These are phyloP conservation scores for Solanum medicagineum DNA, from an alignment of 257 asterid genomes.

Conservation along the genomic window DNA sequence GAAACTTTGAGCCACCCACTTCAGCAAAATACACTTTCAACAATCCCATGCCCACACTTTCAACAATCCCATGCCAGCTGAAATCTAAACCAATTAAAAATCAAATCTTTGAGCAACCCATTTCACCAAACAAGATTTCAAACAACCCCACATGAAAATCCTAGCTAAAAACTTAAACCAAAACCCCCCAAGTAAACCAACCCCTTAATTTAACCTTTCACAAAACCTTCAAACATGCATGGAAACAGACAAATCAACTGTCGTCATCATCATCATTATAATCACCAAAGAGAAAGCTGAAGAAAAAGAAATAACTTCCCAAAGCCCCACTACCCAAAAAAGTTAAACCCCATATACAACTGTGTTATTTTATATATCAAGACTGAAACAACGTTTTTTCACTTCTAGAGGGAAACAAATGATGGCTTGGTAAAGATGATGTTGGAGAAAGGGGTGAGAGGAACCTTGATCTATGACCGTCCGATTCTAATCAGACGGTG, in stretches of 20 bases:
- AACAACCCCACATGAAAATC: background rate
- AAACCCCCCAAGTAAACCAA: constrained; percentile 6
- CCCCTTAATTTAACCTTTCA: background rate
- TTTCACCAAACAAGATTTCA: background rate
- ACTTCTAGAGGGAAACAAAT: constrained; percentile 3
- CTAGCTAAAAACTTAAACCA: background rate
- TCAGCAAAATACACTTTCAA: constrained; percentile 8
- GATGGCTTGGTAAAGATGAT: constrained; percentile 17
- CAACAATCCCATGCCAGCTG: constrained; percentile 20
- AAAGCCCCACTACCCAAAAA: constrained; percentile 62
- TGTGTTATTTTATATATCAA: constrained; percentile 41
- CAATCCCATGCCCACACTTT: constrained; percentile 17
- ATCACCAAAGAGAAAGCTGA: background rate
- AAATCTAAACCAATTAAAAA: background rate
- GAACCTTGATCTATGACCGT: constrained; percentile 23
- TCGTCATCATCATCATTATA: constrained; percentile 15
- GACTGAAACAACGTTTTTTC: background rate
- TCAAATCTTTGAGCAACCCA: background rate
- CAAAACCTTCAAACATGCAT: constrained; percentile 15
- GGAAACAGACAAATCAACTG: constrained; percentile 5
- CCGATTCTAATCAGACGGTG: constrained; percentile 43
- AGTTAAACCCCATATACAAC: constrained; percentile 20
- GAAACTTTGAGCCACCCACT: constrained; percentile 12
- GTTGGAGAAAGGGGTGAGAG: background rate
- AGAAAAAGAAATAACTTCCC: constrained; percentile 4